Evolutionary conservation across 106 monocot genomes (phyloP), one percentile per base, ranked within the genome.

Genomic region (Posidonia australis): DNA sequence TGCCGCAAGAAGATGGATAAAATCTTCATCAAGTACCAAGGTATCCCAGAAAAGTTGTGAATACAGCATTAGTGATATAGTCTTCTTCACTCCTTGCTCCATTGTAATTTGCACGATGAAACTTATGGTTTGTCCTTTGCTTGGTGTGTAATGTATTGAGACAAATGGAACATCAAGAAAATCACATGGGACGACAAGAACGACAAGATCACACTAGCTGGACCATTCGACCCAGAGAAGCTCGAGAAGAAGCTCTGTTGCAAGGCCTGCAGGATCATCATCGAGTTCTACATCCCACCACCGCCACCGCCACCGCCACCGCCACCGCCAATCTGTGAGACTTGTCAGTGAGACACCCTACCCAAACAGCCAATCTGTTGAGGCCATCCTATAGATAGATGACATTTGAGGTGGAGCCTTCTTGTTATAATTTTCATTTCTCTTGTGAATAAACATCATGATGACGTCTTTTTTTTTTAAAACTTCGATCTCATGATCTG

Each of bases 181-280:
- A 46, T 55, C 44, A 24, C 44, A 2, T 59, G 30, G 30, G 69
- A 69, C 27, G 58, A 69, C 45, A 69, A 69, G 69, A 58, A 46
- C 58, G 28, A 59, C 58, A 44, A 44, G 17, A 30, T 69, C 29
- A 69, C 43, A 10, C 58, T 69, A 7, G 54, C 44, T 20, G 69
- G 69, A 25, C 69, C 69, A 0, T 69, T 69, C 58, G 43, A 58
- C 46, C 56, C 44, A 9, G 44, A 29, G 21, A 46, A 44, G 69
- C 58, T 69, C 16, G 44, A 14, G 3, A 57, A 28, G 45, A 57
- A 55, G 51, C 49, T 60, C 31, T 49, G 60, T 44, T 51, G 61
- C 20, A 60, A 62, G 53, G 63, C 71, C 42, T 36, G 71, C 51
- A 63, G 21, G 71, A n/a, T 54, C 63, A 72, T 72, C 63, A 62